phyloP scores from a whole-genome alignment of 2,329 filamentous ascomycete species.

The Xylariaceae sp. region DNA sequence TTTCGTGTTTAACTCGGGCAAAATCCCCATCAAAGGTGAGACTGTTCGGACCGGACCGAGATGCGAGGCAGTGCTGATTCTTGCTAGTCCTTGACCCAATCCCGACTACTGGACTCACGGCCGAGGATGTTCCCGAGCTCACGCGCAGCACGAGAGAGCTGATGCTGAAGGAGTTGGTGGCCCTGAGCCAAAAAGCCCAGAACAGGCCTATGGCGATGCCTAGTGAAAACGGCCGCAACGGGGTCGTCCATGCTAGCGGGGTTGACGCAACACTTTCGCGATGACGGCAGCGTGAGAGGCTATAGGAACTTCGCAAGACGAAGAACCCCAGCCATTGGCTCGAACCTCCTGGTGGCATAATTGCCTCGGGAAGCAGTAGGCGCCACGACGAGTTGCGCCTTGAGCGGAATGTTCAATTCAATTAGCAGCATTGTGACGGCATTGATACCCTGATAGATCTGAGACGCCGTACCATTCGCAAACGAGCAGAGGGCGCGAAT shows the following conservation, averaged over 20 bases:
- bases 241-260: conserved; percentile 25
- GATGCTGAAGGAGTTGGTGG: conserved; percentile 63
- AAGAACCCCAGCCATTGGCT: background rate
- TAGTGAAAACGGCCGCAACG: conserved; percentile 14
- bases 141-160: conserved; percentile 59
- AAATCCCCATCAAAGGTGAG: conserved; percentile 68
- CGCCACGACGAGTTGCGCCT: background rate
- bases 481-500: conserved; percentile 1
- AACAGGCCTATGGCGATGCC: conserved; percentile 28
- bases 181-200: conserved; percentile 44
- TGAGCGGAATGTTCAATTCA: conserved; percentile 5
- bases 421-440: conserved; percentile 2
- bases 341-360: too few species aligned
- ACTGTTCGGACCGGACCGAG: background rate
- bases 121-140: conserved; percentile 71
- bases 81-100: conserved; percentile 69
- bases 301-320: too few species aligned
- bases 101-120: conserved; percentile 61
- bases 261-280: conserved; percentile 19
- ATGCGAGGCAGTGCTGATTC: conserved; percentile 5
- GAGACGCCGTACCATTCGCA: conserved; percentile 8
- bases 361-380: too few species aligned
- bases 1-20: conserved; percentile 58
- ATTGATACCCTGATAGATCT: conserved; percentile 21
- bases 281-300: conserved; percentile 1